phyloP scores from a whole-genome alignment of 139 green algal species.

The Chlorella sp. region DNA sequence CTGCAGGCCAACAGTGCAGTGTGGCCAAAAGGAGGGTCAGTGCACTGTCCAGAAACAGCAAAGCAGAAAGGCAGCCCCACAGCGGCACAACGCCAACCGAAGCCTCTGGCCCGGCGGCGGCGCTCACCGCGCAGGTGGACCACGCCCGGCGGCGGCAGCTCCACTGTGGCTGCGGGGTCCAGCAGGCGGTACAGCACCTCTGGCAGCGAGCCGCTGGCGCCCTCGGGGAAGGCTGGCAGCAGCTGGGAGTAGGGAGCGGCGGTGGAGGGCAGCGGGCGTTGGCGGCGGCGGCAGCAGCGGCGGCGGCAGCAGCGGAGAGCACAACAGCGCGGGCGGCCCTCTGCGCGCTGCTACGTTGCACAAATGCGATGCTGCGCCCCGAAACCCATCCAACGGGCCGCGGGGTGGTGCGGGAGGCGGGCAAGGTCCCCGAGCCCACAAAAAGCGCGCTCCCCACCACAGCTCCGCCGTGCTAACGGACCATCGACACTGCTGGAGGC shows the following conservation, averaged over 20 bases:
- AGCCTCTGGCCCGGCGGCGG: no score
- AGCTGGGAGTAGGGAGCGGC: conserved; percentile 2
- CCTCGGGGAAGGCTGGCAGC: conserved; percentile 32
- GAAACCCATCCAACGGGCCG: no score
- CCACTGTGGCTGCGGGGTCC: conserved; percentile 48
- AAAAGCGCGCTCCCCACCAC: no score
- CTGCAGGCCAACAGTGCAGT: background rate
- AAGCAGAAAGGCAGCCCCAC: background rate
- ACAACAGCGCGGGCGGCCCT: background rate
- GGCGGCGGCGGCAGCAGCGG: background rate
- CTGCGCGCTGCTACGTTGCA: no score
- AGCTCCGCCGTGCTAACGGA: no score
- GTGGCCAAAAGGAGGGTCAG: no score
- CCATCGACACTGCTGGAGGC: no score
- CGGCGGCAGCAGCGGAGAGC: background rate
- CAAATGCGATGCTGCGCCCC: no score
- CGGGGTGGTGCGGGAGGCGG: no score
- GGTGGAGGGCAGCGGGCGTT: background rate
- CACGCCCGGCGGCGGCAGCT: conserved; percentile 46
- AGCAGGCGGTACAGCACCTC: conserved; percentile 53
- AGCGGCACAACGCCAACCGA: background rate
- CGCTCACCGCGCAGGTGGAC: conserved; percentile 10
- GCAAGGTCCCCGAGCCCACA: no score
- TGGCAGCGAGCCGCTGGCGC: conserved; percentile 48
- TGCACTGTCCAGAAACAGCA: no score